phyloP scores from a whole-genome alignment of 371 early-diverging fungal genomes.

The Mortierella sp. region DNA sequence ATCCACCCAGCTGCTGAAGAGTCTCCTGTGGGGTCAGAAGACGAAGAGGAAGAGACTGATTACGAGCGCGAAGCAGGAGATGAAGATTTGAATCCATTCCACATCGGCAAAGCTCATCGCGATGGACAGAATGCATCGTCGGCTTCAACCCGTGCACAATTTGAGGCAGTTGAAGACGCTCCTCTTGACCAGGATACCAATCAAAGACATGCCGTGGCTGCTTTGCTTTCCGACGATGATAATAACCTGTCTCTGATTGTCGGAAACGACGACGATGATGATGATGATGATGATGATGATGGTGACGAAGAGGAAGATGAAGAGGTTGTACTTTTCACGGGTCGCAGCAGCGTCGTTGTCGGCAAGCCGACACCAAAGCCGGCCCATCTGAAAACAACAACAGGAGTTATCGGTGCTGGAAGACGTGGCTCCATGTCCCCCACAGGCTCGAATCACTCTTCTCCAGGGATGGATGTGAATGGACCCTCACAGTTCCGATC shows the following conservation, averaged over 20 bases:
- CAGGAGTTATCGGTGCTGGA: conserved; percentile 54
- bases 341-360: conserved; percentile 35
- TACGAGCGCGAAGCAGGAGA: conserved; percentile 42
- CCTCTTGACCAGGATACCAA: conserved; percentile 26
- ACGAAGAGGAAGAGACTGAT: conserved; percentile 36
- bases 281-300: conserved; percentile 36
- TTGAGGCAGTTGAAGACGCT: conserved; percentile 4
- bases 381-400: conserved; percentile 45
- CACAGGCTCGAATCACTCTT: conserved; percentile 39
- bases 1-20: conserved; percentile 10
- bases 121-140: not conserved
- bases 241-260: conserved; percentile 49
- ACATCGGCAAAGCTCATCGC: conserved; percentile 10
- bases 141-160: not conserved
- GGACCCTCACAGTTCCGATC: conserved; percentile 28
- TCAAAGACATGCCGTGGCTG: conserved; percentile 48
- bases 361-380: conserved; percentile 48
- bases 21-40: conserved; percentile 19
- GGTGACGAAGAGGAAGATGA: conserved; percentile 48
- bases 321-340: conserved; percentile 53
- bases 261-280: conserved; percentile 39
- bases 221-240: conserved; percentile 49
- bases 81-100: conserved; percentile 47
- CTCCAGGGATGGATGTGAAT: conserved; percentile 42
- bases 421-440: conserved; percentile 45